phyloP scores from a whole-genome alignment of 2,329 filamentous ascomycete genomes.

The Pseudogymnoascus sp. region DNA sequence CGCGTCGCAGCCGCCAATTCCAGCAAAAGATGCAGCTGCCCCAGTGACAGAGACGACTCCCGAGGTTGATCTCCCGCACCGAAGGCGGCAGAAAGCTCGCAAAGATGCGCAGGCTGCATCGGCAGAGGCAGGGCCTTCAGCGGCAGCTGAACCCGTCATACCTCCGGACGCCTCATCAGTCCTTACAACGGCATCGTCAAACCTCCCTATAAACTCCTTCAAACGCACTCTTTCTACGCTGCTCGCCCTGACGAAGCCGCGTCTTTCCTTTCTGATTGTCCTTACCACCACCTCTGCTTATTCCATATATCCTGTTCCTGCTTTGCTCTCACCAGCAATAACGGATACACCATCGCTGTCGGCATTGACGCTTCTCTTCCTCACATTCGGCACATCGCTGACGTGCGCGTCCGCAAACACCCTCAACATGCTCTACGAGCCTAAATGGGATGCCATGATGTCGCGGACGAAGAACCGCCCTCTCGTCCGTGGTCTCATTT shows the following conservation, averaged over 20 bases:
- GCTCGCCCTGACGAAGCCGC: conserved; percentile 90
- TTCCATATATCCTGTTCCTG: conserved; percentile 84
- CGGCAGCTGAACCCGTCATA: conserved; percentile 26
- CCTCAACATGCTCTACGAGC: conserved; percentile 96
- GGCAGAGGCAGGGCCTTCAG: conserved; percentile 17
- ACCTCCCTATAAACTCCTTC: conserved; percentile 43
- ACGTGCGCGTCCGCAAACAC: conserved; percentile 89
- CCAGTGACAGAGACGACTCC: not conserved
- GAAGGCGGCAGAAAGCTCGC: conserved; percentile 22
- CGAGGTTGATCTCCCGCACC: conserved; percentile 24
- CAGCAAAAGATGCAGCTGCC: not conserved
- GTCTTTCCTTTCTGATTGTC: conserved; percentile 83
- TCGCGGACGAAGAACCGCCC: conserved; percentile 85
- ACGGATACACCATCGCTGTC: conserved; percentile 71
- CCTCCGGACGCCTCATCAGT: conserved; percentile 47
- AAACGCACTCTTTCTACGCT: conserved; percentile 69
- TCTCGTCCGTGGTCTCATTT: conserved; percentile 73
- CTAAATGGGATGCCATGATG: conserved; percentile 85
- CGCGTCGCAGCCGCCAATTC: not conserved
- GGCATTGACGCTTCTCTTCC: conserved; percentile 83
- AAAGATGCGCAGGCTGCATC: conserved; percentile 17
- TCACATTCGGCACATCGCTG: conserved; percentile 81
- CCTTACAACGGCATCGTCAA: conserved; percentile 45
- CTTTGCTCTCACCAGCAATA: conserved; percentile 63
- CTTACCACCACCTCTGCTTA: conserved; percentile 87